These are phyloP conservation scores for Penicillium paneum DNA, from an alignment of 2,329 filamentous ascomycete species.

Conservation along the genomic window DNA sequence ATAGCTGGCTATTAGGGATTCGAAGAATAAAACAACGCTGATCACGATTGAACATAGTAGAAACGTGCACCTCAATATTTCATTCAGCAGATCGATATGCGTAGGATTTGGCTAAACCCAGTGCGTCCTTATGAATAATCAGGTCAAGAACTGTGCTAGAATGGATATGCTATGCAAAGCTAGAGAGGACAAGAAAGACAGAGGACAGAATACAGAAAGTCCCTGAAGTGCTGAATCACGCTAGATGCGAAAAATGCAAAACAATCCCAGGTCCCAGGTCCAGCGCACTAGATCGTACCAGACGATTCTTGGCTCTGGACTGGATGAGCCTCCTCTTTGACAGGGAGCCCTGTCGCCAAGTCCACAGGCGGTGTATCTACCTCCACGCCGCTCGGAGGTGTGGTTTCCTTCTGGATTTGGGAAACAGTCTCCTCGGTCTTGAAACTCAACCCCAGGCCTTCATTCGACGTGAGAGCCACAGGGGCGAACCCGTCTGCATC, in stretches of 20 bases:
- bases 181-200: neutral
- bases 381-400: neutral
- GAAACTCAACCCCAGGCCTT: constrained; percentile 15
- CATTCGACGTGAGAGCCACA: constrained; percentile 15
- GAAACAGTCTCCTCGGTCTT: neutral
- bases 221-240: neutral
- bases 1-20: neutral
- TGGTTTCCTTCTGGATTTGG: neutral
- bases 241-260: constrained; percentile 1
- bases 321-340: constrained; percentile 5
- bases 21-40: neutral
- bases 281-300: constrained; percentile 2
- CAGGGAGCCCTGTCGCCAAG: neutral
- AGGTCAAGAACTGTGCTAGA: neutral
- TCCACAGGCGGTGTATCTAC: neutral
- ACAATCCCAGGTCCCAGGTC: neutral
- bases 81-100: neutral
- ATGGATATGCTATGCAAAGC: constrained; percentile 14
- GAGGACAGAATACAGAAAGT: neutral
- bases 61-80: neutral
- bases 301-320: constrained; percentile 3
- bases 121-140: neutral
- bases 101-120: neutral
- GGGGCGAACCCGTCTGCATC: constrained; percentile 21
- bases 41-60: neutral